Percentiles rank a stretch among this genome's conserved stretches.
phyloP scores from a whole-genome alignment of 108 stramenopile species.

The Fragilariopsis cylindrus region DNA sequence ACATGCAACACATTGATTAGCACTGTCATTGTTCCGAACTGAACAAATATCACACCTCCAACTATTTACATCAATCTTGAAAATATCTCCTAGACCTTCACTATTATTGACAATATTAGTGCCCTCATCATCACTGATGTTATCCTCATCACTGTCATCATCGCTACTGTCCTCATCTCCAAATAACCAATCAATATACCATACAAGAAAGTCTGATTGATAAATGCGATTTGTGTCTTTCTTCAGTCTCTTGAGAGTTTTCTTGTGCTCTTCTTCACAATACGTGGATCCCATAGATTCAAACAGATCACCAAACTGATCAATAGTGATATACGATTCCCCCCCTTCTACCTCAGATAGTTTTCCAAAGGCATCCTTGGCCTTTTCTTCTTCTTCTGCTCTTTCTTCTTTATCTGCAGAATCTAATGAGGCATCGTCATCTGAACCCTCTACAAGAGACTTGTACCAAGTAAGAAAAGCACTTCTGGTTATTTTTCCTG shows the following conservation, averaged over 20 bases:
- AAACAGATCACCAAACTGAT: conserved; percentile 70
- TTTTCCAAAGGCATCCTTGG: conserved; percentile 45
- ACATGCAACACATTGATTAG: conserved; percentile 69
- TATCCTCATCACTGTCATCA: conserved; percentile 45
- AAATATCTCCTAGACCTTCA: conserved; percentile 34
- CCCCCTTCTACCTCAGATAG: conserved; percentile 23
- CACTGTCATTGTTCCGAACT: conserved; percentile 59
- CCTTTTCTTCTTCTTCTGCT: conserved; percentile 70
- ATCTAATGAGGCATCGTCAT: conserved; percentile 47
- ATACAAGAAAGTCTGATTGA: conserved; percentile 61
- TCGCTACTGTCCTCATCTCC: conserved; percentile 40
- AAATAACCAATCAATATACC: conserved; percentile 91
- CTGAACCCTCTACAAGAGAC: conserved; percentile 37
- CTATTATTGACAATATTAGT: conserved; percentile 11
- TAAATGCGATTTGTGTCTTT: conserved; percentile 30
- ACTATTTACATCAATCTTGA: conserved; percentile 56
- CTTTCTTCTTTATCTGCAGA: conserved; percentile 50
- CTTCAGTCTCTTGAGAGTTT: conserved; percentile 60
- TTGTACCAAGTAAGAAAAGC: conserved; percentile 78
- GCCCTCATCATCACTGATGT: neutral
- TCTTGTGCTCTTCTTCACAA: conserved; percentile 81
- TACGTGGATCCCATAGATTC: conserved; percentile 85
- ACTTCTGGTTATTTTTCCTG: conserved; percentile 44
- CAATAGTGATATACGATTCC: conserved; percentile 28
- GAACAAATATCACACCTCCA: conserved; percentile 90